Evolutionary conservation across 1,284 basidiomycete species (phyloP).

Genomic region (Peniophora sp.): DNA sequence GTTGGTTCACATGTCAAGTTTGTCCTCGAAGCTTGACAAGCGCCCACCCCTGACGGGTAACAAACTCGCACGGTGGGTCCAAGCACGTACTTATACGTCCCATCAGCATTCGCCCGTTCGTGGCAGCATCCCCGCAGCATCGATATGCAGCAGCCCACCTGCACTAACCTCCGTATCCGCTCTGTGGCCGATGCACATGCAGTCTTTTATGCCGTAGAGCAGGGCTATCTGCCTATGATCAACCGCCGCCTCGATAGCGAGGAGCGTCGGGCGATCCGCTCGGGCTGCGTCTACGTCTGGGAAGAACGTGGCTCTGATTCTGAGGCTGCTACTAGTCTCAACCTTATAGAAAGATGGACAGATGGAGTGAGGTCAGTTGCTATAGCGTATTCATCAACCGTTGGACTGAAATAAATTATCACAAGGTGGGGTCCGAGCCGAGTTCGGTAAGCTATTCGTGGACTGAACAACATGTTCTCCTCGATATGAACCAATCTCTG

Average conservation of each 20-base stretch:
- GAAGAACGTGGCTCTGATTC: slow-evolving; percentile 31
- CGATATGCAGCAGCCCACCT: slow-evolving; percentile 38
- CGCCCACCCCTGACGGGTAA: too few relatives aligned
- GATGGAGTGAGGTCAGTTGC: slow-evolving; percentile 37
- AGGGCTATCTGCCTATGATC: slow-evolving; percentile 29
- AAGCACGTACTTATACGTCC: slow-evolving; percentile 11
- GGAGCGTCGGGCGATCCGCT: slow-evolving; percentile 32
- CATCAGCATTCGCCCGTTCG: neutral
- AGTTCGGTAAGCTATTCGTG: slow-evolving; percentile 45
- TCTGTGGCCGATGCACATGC: slow-evolving; percentile 32
- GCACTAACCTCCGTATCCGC: slow-evolving; percentile 30
- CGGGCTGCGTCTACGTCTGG: slow-evolving; percentile 39
- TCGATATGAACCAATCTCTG: neutral
- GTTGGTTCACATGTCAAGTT: too few relatives aligned
- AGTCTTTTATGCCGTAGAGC: slow-evolving; percentile 33
- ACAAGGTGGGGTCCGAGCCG: slow-evolving; percentile 74
- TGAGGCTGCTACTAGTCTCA: slow-evolving; percentile 30
- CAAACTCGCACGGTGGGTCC: too few relatives aligned
- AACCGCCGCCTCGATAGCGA: slow-evolving; percentile 32
- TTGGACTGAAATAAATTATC: too few relatives aligned
- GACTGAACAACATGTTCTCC: neutral
- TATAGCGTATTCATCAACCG: too few relatives aligned
- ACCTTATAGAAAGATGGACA: slow-evolving; percentile 56
- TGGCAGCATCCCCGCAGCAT: slow-evolving; percentile 1
- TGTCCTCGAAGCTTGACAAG: too few relatives aligned